Evolutionary conservation across 352 stramenopile genomes (phyloP).

Genomic region (Aphanomyces euteiches): DNA sequence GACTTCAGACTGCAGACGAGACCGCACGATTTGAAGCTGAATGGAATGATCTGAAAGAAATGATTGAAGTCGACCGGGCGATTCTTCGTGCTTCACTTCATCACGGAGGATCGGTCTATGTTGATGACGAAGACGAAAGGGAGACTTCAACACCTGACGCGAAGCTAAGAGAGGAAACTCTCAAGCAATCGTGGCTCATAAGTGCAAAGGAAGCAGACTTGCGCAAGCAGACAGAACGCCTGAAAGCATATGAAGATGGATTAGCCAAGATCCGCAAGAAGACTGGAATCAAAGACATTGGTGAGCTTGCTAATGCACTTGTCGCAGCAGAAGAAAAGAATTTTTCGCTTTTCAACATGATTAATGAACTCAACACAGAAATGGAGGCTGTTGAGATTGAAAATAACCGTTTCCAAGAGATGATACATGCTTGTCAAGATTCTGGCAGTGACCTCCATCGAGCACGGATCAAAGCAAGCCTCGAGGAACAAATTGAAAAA

Average conservation of each 20-base stretch:
- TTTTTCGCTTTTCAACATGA: constrained; percentile 93
- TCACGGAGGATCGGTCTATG: constrained; percentile 36
- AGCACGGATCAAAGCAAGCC: constrained; percentile 57
- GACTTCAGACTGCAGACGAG: constrained; percentile 72
- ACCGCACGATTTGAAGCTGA: constrained; percentile 78
- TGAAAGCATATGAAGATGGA: constrained; percentile 72
- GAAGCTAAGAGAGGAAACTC: constrained; percentile 68
- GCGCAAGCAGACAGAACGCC: constrained; percentile 60
- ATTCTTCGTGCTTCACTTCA: constrained; percentile 55
- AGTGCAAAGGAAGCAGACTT: constrained; percentile 75
- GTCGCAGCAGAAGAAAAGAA: constrained; percentile 91
- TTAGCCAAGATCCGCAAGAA: constrained; percentile 86
- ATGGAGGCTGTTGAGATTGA: constrained; percentile 86
- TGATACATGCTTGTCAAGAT: constrained; percentile 58
- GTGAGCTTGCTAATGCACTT: constrained; percentile 81
- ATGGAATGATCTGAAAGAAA: constrained; percentile 76
- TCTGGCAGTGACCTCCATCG: constrained; percentile 56
- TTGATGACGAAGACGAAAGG: constrained; percentile 34
- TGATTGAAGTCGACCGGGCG: constrained; percentile 81
- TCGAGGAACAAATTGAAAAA: constrained; percentile 83
- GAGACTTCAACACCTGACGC: constrained; percentile 56
- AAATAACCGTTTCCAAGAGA: constrained; percentile 64
- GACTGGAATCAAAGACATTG: constrained; percentile 76
- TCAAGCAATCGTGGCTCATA: constrained; percentile 70
- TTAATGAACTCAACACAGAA: constrained; percentile 91